Conservation (phyloP, 495 filamentous ascomycete species). For the Xylaria telfairii region DNA sequence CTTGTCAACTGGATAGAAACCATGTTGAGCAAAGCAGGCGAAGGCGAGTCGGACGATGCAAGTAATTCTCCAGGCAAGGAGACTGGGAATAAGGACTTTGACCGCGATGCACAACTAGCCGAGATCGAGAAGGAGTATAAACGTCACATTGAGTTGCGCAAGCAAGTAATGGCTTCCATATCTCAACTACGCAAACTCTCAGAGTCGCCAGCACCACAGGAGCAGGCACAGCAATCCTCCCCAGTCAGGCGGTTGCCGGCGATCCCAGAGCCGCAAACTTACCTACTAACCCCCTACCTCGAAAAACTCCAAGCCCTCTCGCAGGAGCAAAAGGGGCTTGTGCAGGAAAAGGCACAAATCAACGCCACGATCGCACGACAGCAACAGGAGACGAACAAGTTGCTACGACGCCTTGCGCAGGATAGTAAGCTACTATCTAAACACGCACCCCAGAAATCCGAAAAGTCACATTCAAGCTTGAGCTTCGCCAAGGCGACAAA, state of each 20-base stretch:
- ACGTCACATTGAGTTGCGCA: conserved; percentile 51
- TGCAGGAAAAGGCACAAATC: conserved; percentile 69
- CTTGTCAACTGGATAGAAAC: conserved; percentile 76
- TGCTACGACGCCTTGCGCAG: conserved; percentile 65
- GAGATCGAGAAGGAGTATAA: conserved; percentile 60
- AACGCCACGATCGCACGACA: conserved; percentile 63
- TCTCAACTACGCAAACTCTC: conserved; percentile 32
- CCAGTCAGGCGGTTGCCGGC: conserved; percentile 32
- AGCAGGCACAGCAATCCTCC: conserved; percentile 13
- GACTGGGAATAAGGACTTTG: conserved; percentile 49
- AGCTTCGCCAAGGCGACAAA: conserved; percentile 39
- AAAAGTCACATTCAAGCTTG: conserved; percentile 24
- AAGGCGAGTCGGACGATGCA: conserved; percentile 45
- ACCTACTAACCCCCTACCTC: conserved; percentile 61
- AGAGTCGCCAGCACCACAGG: conserved; percentile 21
- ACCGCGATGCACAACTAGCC: conserved; percentile 46
- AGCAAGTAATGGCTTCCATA: conserved; percentile 46
- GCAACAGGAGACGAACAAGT: conserved; percentile 61
- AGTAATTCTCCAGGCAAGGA: conserved; percentile 49
- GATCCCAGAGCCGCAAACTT: conserved; percentile 41
- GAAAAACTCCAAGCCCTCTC: conserved; percentile 61
- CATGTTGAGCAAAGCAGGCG: conserved; percentile 62
- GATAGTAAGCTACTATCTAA: conserved; percentile 73
- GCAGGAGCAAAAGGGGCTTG: conserved; percentile 65
- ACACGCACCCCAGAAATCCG: conserved; percentile 55